A percentile compares a stretch with the other conserved stretches of the same genome.
phyloP scores from a whole-genome alignment of 1,284 basidiomycete species.

The Cutaneotrichosporon arboriforme region DNA sequence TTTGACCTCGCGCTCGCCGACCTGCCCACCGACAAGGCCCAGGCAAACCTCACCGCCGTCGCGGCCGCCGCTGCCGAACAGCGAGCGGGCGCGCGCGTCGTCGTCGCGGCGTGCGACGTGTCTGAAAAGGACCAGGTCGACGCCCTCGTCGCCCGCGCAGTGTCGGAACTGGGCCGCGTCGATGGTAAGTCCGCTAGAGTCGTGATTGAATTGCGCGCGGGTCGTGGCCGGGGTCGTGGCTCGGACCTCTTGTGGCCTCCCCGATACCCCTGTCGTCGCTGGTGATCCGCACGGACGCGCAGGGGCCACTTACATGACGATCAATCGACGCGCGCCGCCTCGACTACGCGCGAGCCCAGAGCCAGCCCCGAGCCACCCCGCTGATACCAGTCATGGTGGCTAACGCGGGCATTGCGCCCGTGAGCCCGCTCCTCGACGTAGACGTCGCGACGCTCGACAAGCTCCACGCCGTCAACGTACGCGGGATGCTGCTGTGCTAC shows the following conservation, averaged over 20 bases:
- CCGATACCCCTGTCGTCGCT: too few relatives aligned
- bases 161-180: slow-evolving; percentile 40
- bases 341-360: too few relatives aligned
- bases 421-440: slow-evolving; percentile 42
- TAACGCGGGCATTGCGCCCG: slow-evolving; percentile 49
- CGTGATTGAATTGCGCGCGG: too few relatives aligned
- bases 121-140: slow-evolving; percentile 34
- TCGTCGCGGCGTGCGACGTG: slow-evolving; percentile 40
- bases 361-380: too few relatives aligned
- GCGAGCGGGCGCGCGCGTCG: slow-evolving; percentile 28
- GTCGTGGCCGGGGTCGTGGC: background rate
- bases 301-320: too few relatives aligned
- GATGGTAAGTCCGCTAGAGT: slow-evolving; percentile 28
- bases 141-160: slow-evolving; percentile 32
- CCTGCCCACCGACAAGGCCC: slow-evolving; percentile 3
- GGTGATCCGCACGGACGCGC: background rate
- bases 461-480: slow-evolving; percentile 42
- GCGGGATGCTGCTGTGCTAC: slow-evolving; percentile 47
- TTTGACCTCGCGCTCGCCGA: slow-evolving; percentile 49
- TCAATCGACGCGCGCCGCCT: too few relatives aligned
- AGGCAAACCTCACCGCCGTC: slow-evolving; percentile 30
- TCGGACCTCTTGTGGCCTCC: too few relatives aligned
- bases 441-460: slow-evolving; percentile 37
- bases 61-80: slow-evolving; percentile 19
- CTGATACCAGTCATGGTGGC: slow-evolving; percentile 42